phyloP scores from a whole-genome alignment of 2,329 filamentous ascomycete genomes.

The Erysiphe pulchra region DNA sequence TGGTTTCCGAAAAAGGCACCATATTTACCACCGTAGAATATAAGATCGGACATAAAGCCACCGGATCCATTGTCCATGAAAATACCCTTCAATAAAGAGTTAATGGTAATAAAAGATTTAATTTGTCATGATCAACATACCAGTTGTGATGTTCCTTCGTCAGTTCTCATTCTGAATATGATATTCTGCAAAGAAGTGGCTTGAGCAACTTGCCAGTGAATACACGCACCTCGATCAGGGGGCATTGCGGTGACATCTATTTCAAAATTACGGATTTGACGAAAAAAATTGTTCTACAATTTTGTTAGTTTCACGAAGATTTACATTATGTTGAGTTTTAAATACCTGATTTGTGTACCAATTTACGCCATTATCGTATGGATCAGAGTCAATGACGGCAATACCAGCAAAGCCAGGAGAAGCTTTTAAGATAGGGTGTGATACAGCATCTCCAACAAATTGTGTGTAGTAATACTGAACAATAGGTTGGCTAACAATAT shows the following conservation, averaged over 20 bases:
- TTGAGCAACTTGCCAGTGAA: conserved; percentile 73
- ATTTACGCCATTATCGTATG: conserved; percentile 48
- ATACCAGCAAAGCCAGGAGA: conserved; percentile 51
- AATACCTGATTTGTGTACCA: conserved; percentile 56
- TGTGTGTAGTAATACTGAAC: conserved; percentile 84
- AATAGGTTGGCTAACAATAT: conserved; percentile 55
- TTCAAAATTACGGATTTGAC: conserved; percentile 57
- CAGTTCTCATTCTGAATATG: conserved; percentile 50
- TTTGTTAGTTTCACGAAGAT: not conserved
- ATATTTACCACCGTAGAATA: conserved; percentile 58
- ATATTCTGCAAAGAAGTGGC: conserved; percentile 62
- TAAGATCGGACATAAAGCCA: conserved; percentile 60
- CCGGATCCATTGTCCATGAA: conserved; percentile 73
- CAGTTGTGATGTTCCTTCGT: conserved; percentile 35
- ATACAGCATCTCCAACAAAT: conserved; percentile 55
- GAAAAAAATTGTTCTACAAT: conserved; percentile 44
- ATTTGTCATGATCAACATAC: conserved; percentile 1
- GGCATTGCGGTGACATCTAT: conserved; percentile 49
- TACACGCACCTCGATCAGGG: conserved; percentile 34
- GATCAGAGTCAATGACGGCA: conserved; percentile 70
- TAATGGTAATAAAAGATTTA: not conserved
- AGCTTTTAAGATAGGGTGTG: conserved; percentile 52
- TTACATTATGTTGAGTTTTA: conserved; percentile 15
- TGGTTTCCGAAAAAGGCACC: conserved; percentile 66
- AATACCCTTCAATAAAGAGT: conserved; percentile 24